A percentile compares a stretch with the other conserved stretches of the same genome.
Conservation (phyloP, 768 basidiomycete genomes). For the Tricholoma sp. region DNA sequence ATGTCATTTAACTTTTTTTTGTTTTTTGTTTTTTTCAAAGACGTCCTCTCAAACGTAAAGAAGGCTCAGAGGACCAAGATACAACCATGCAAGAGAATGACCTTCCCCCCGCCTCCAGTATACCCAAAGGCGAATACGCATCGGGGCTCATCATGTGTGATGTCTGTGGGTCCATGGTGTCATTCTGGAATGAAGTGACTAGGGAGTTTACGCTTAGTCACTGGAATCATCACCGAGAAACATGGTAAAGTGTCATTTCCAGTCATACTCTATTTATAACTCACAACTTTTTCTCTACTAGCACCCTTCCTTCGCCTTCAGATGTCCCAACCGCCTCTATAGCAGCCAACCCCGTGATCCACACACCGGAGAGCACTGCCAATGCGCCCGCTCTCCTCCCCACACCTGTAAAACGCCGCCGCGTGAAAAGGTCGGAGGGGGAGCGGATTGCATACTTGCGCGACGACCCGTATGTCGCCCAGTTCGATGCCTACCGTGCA, state of each 20-base stretch:
- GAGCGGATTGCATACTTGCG: slow-evolving; percentile 71
- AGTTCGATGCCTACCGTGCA: slow-evolving; percentile 76
- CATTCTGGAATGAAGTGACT: slow-evolving; percentile 60
- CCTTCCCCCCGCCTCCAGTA: slow-evolving; percentile 8
- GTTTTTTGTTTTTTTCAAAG: neutral
- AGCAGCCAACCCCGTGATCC: slow-evolving; percentile 32
- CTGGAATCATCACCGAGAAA: slow-evolving; percentile 62
- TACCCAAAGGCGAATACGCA: slow-evolving; percentile 47
- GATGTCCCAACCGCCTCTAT: no score
- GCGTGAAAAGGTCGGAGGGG: slow-evolving; percentile 72
- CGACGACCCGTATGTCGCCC: slow-evolving; percentile 68
- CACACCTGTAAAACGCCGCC: slow-evolving; percentile 46
- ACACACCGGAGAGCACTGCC: slow-evolving; percentile 39
- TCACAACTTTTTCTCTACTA: neutral
- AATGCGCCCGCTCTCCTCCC: slow-evolving; percentile 40
- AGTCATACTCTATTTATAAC: neutral
- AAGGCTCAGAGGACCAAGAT: slow-evolving; percentile 13
- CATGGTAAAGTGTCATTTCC: slow-evolving; percentile 36
- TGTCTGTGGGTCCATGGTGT: slow-evolving; percentile 53
- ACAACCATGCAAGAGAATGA: neutral
- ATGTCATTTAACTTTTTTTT: neutral
- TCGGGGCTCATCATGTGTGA: slow-evolving; percentile 63
- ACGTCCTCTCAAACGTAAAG: slow-evolving; percentile 21
- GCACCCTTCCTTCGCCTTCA: neutral
- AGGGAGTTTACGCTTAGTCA: slow-evolving; percentile 61